These are phyloP conservation scores for Aspergillus sp. DNA, from an alignment of 2,329 filamentous ascomycete genomes.

Conservation along the genomic window DNA sequence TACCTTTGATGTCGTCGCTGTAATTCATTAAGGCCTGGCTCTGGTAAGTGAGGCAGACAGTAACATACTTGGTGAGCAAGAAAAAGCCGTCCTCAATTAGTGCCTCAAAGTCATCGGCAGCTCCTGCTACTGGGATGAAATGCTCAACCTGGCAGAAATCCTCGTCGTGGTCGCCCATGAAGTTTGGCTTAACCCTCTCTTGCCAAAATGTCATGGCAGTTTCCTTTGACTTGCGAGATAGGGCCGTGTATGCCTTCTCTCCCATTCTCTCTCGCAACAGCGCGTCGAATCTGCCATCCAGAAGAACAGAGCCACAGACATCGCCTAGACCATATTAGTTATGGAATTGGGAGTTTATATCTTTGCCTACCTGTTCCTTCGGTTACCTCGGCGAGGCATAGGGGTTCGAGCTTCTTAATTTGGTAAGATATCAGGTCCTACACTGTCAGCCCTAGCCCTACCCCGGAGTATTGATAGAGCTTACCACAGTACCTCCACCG, in stretches of 20 bases:
- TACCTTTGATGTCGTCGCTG: slow-evolving; percentile 22
- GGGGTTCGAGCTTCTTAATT: slow-evolving; percentile 22
- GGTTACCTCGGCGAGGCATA: slow-evolving; percentile 27
- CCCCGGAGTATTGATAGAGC: neutral
- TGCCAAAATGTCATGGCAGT: slow-evolving; percentile 33
- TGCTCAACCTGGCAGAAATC: slow-evolving; percentile 24
- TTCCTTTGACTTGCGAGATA: slow-evolving; percentile 25
- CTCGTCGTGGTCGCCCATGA: slow-evolving; percentile 21
- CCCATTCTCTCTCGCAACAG: slow-evolving; percentile 28
- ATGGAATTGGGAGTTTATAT: neutral
- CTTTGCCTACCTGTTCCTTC: slow-evolving; percentile 25
- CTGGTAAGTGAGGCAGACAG: neutral
- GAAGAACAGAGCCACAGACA: slow-evolving; percentile 31
- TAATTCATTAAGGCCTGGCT: neutral
- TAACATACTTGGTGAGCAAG: slow-evolving; percentile 17
- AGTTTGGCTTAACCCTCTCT: slow-evolving; percentile 27
- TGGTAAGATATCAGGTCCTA: slow-evolving; percentile 35
- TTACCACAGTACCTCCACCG: slow-evolving; percentile 39
- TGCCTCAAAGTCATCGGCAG: slow-evolving; percentile 21
- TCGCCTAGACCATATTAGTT: slow-evolving; percentile 17
- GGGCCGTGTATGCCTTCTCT: slow-evolving; percentile 21
- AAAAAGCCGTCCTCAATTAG: slow-evolving; percentile 21
- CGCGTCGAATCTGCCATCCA: slow-evolving; percentile 29
- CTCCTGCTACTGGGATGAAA: slow-evolving; percentile 23
- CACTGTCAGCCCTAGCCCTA: neutral